Evolutionary conservation across 2,329 filamentous ascomycete genomes (phyloP).

Genomic region (Tolypocladium ovalisporum): DNA sequence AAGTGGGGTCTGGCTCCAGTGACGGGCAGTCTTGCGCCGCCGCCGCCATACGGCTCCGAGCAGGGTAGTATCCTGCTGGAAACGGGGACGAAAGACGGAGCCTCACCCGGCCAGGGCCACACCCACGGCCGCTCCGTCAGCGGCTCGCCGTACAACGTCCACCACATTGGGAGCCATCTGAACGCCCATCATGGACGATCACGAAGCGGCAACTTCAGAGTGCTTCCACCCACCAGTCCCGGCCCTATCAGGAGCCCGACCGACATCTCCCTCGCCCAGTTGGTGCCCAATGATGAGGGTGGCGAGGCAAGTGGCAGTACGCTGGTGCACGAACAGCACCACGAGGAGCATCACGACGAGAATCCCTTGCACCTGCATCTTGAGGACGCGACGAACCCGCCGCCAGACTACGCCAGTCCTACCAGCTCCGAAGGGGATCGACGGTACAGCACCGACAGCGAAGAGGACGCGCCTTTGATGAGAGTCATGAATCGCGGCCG

Average conservation of each 20-base stretch:
- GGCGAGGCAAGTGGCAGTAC: conserved; percentile 43
- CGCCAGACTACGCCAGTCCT: conserved; percentile 62
- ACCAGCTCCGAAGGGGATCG: conserved; percentile 46
- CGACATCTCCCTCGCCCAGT: conserved; percentile 85
- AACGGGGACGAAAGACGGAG: conserved; percentile 58
- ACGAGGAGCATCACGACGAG: conserved; percentile 18
- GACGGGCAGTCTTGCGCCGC: conserved; percentile 88
- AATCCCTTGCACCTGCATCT: conserved; percentile 29
- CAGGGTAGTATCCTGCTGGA: conserved; percentile 93
- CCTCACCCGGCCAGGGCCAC: conserved; percentile 31
- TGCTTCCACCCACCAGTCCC: conserved; percentile 69
- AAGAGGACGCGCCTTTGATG: conserved; percentile 44
- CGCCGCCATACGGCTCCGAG: conserved; percentile 92
- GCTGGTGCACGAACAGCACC: conserved; percentile 9
- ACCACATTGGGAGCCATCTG: conserved; percentile 33
- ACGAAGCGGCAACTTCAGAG: conserved; percentile 66
- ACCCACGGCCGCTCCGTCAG: conserved; percentile 35
- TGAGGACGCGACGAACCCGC: conserved; percentile 49
- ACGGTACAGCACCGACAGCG: conserved; percentile 46
- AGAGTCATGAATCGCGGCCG: conserved; percentile 39
- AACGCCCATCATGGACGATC: conserved; percentile 61
- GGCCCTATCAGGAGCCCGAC: conserved; percentile 86
- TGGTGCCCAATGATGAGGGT: conserved; percentile 60
- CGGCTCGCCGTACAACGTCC: conserved; percentile 24
- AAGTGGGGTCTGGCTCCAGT: conserved; percentile 97